Base-by-base conservation (phyloP, 345 rosid genomes). In the Citrus maxima region DNA sequence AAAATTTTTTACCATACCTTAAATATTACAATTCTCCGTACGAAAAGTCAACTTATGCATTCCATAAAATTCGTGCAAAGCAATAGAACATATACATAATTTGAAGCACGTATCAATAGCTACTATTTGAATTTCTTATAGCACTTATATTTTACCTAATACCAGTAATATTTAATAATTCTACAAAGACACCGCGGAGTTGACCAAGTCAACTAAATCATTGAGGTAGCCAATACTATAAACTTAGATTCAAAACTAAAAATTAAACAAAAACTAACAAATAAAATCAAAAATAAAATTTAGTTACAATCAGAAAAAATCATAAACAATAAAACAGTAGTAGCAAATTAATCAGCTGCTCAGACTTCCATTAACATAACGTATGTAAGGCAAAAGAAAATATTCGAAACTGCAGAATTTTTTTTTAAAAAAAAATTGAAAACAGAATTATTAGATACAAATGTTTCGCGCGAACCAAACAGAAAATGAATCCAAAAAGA, bases 381-480 rank as follows among this genome's bases (percentile, higher is more conserved):
- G 51, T 46, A 46, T 3, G 51, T 9, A 46, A 46, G 51, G 51
- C 18, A n/a, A n/a, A 37, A 18, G 8, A 0, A 18, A 4, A 65
- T 14, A 32, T 65, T 65, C 25, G 69, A 16, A 30, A 65, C 69
- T 65, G 37, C 69, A 65, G 24, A 32, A 37, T 14, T 1, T 59
- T n/a, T 59, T 58, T 22, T 3, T 32, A 35, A 35, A 35, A 3
- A 51, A 42, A 46, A 46, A 46, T 46, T 46, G 51, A 13, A 13
- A 5, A 54, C 22, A 54, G 22, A 54, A 54, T 18, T 54, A 46
- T 46, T 46, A 46, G 51, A 46, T 12, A 46, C 4, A 46, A 46
- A 46, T 54, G 8, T 54, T 54, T 62, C 75, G 84, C 32, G 76
- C 73, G 73, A 83, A 78, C 71, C 80, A 82, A 86, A 85, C 82